phyloP scores from a whole-genome alignment of 2,329 filamentous ascomycete genomes.

The Phialophora verrucosa region DNA sequence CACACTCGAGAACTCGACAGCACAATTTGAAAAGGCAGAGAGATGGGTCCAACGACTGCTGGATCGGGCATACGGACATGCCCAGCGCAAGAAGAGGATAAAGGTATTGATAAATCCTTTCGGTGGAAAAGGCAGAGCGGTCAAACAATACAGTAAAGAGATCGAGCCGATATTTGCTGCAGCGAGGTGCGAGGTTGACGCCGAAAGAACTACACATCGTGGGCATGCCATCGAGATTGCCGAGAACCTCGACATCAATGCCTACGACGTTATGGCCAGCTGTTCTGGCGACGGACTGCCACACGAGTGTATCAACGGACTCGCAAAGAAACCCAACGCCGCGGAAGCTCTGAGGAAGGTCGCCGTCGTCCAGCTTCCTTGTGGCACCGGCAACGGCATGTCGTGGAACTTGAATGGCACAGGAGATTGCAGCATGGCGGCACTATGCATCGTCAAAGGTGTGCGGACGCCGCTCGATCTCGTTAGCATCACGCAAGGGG shows the following conservation, averaged over 20 bases:
- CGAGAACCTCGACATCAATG: conserved; percentile 74
- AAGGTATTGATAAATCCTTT: conserved; percentile 92
- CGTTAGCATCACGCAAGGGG: conserved; percentile 83
- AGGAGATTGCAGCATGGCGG: conserved; percentile 73
- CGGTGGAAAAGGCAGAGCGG: conserved; percentile 78
- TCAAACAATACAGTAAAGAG: conserved; percentile 73
- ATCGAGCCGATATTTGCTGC: conserved; percentile 83
- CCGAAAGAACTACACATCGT: conserved; percentile 71
- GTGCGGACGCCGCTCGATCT: conserved; percentile 83
- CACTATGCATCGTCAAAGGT: conserved; percentile 85
- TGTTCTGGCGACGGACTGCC: conserved; percentile 92
- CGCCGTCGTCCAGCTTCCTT: conserved; percentile 85
- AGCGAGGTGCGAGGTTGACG: conserved; percentile 76
- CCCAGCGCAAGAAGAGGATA: conserved; percentile 74
- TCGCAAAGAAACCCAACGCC: conserved; percentile 78
- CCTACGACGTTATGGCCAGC: conserved; percentile 82
- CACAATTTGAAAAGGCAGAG: conserved; percentile 49
- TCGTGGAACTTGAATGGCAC: conserved; percentile 88
- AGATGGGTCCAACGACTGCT: conserved; percentile 71
- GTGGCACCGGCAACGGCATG: conserved; percentile 93
- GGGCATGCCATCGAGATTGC: conserved; percentile 82
- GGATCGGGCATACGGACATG: conserved; percentile 70
- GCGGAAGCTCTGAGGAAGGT: conserved; percentile 74
- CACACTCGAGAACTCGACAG: conserved; percentile 59
- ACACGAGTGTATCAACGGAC: conserved; percentile 92